Evolutionary conservation across 2,329 filamentous ascomycete species (phyloP).

Genomic region (Diplodia sapinea): DNA sequence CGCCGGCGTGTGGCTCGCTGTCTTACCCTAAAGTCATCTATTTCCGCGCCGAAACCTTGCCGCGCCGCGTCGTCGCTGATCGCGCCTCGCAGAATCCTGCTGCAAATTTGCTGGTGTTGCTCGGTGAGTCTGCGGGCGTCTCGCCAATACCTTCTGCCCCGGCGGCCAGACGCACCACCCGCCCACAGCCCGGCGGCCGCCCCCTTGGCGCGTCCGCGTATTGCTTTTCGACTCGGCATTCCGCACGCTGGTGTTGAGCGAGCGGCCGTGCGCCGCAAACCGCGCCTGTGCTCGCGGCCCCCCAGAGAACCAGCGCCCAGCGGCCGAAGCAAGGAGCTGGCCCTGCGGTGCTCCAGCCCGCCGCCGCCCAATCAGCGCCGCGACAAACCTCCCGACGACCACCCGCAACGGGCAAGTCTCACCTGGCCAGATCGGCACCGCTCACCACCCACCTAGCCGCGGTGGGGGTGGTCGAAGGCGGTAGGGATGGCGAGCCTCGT

Average conservation of each 20-base stretch:
- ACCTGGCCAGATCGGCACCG: constrained; percentile 22
- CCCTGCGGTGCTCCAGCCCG: constrained; percentile 4
- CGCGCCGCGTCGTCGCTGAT: constrained; percentile 29
- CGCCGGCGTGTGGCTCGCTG: constrained; percentile 29
- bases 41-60: constrained; percentile 30
- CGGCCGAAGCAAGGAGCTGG: constrained; percentile 22
- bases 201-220: constrained; percentile 23
- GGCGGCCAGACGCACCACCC: constrained; percentile 23
- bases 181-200: constrained; percentile 22
- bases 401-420: constrained; percentile 25
- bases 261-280: constrained; percentile 20
- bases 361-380: constrained; percentile 9
- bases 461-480: constrained; percentile 1
- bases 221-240: constrained; percentile 30
- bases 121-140: constrained; percentile 26
- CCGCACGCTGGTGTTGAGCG: constrained; percentile 21
- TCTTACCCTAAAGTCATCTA: constrained; percentile 29
- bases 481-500: constrained; percentile 29
- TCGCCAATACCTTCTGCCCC: constrained; percentile 23
- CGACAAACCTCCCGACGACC: constrained; percentile 19
- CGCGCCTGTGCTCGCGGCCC: neutral
- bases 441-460: constrained; percentile 21
- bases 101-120: constrained; percentile 30
- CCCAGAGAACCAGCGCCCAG: neutral
- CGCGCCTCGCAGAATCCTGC: constrained; percentile 30